Evolutionary conservation across 2,329 filamentous ascomycete genomes (phyloP).

Genomic region (Aspergillus transmontanensis): DNA sequence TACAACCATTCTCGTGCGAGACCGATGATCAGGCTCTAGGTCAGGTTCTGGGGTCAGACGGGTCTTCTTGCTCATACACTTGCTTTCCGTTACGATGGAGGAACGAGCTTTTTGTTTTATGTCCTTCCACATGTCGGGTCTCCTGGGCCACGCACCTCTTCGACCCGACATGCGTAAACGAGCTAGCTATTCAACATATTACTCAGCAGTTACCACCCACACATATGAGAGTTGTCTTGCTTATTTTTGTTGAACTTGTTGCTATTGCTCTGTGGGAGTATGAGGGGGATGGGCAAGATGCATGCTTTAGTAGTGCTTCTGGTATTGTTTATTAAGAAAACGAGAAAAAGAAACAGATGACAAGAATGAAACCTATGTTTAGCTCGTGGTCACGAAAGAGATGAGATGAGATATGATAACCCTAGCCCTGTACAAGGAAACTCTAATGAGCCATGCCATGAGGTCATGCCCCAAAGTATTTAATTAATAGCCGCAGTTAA

Average conservation of each 20-base stretch:
- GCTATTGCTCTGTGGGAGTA: conserved; percentile 3
- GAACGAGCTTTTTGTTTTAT: conserved; percentile 8
- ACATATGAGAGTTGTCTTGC: not conserved
- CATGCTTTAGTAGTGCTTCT: not conserved
- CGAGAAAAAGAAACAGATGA: not conserved
- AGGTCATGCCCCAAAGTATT: not conserved
- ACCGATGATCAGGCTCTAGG: conserved; percentile 5
- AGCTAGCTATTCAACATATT: conserved; percentile 9
- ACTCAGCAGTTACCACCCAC: not conserved
- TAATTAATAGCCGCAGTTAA: not conserved
- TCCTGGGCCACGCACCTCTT: not conserved
- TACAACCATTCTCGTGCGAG: conserved; percentile 12
- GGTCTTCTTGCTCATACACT: conserved; percentile 4
- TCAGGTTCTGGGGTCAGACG: not conserved
- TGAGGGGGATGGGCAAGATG: not conserved
- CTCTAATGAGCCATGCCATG: not conserved
- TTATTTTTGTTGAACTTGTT: conserved; percentile 4
- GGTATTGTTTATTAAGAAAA: not conserved
- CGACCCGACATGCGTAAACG: conserved; percentile 1
- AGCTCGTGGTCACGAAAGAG: not conserved
- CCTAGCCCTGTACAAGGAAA: not conserved
- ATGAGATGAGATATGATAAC: not conserved
- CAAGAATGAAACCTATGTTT: not conserved
- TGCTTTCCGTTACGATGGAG: conserved; percentile 9
- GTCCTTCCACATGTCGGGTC: conserved; percentile 9